Evolutionary conservation across 139 green algal genomes (phyloP).

Genomic region (Auxenochlorella pyrenoidosa): DNA sequence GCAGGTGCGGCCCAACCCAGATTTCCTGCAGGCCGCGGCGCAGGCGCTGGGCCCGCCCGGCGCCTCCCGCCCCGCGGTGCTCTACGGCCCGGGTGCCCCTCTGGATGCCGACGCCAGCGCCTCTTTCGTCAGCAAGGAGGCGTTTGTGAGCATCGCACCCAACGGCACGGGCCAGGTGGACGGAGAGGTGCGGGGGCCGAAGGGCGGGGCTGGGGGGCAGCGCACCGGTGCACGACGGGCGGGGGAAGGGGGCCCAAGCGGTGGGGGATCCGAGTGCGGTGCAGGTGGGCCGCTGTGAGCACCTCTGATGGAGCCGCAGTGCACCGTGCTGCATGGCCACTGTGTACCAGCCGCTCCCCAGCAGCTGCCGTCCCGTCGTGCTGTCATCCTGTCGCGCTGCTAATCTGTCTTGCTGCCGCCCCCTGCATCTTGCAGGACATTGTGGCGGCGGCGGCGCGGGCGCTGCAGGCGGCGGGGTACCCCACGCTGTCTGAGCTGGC

Average conservation of each 20-base stretch:
- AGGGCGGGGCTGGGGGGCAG: neutral
- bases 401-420: no score
- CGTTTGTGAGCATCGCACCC: conserved; percentile 36
- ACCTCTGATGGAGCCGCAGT: neutral
- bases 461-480: conserved; percentile 33
- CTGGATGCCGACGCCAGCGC: neutral
- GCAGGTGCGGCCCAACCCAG: conserved; percentile 13
- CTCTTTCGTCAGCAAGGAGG: conserved; percentile 1
- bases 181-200: neutral
- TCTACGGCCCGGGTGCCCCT: neutral
- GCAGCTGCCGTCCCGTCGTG: no score
- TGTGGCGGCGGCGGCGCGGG: conserved; percentile 3
- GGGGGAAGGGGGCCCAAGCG: no score
- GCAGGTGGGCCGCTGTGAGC: neutral
- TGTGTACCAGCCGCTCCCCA: neutral
- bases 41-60: conserved; percentile 13
- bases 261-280: neutral
- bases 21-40: neutral
- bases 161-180: neutral
- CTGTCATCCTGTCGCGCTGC: no score
- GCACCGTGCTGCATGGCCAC: neutral
- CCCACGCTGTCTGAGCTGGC: conserved; percentile 25
- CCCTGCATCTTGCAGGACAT: neutral
- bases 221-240: no score
- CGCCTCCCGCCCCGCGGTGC: neutral